These are phyloP conservation scores for Obba rivulosa DNA, from an alignment of 768 basidiomycete genomes.

Conservation along the genomic window DNA sequence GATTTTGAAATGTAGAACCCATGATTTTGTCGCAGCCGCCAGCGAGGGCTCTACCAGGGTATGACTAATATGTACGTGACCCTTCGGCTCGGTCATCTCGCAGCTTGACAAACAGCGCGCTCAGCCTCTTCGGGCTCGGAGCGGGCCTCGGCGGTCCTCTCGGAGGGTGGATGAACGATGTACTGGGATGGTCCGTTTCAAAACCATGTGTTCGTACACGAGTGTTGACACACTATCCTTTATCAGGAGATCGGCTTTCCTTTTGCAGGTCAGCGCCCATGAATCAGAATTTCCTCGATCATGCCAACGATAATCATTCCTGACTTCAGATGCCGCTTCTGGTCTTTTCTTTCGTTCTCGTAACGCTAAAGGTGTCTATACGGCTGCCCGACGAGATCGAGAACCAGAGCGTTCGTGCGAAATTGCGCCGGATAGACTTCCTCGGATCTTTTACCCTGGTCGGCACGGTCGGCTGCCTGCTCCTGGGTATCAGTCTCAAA, in stretches of 20 bases:
- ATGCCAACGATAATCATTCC: neutral
- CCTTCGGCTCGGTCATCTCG: constrained; percentile 1
- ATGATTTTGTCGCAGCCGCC: constrained; percentile 46
- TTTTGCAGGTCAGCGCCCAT: constrained; percentile 58
- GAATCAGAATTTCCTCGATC: constrained; percentile 3
- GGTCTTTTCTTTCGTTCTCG: constrained; percentile 61
- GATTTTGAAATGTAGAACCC: neutral
- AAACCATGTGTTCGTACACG: neutral
- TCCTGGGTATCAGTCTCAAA: constrained; percentile 75
- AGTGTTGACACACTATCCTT: neutral
- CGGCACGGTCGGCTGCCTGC: constrained; percentile 57
- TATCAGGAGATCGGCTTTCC: constrained; percentile 78
- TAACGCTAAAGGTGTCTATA: constrained; percentile 76
- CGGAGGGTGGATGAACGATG: constrained; percentile 83
- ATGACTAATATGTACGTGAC: constrained; percentile 74
- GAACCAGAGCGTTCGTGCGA: constrained; percentile 52
- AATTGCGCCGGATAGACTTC: constrained; percentile 78
- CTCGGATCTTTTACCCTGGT: constrained; percentile 81
- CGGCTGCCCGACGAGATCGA: constrained; percentile 61
- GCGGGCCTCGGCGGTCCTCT: constrained; percentile 75
- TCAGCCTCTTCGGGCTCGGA: constrained; percentile 78
- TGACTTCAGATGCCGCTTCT: constrained; percentile 66
- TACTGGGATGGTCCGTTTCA: constrained; percentile 70
- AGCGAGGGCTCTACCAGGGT: constrained; percentile 89
- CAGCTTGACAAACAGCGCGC: neutral